Evolutionary conservation across 768 basidiomycete genomes (phyloP), one percentile per base, ranked within the genome.

Genomic region (Termitomyces sp.): DNA sequence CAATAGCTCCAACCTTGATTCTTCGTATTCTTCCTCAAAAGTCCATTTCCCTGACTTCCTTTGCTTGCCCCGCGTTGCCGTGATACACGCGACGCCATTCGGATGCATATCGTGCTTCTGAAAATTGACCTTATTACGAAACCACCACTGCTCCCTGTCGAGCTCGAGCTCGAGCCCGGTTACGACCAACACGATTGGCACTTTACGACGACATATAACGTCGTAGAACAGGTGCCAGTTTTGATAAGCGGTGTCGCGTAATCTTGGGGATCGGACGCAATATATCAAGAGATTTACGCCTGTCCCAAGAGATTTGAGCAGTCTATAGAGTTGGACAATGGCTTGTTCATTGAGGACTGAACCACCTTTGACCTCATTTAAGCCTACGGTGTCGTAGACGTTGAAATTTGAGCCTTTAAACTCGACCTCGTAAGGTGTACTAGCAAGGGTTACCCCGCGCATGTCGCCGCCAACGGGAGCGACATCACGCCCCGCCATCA

Each of bases 181-280:
- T 14, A 77, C 52, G 1, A 66, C 71, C 21, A 78, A 53, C 3
- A 72, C 63, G 21, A 73, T 70, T 4, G 77, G 77, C 19, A 78
- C 76, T 41, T 67, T 59, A 44, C 63, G 60, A 35, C 64, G 66
- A 53, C 74, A 76, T n/a, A 78, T 70, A 17, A 72, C 67, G 11
- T 73, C 67, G 49, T 59, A 17, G 64, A 64, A 66, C 68, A 78
- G 54, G 70, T 65, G 63, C 66, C 76, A 78, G 48, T 77, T 79
- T 41, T 69, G 19, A 12, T 47, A 25, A 8, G 54, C 16, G 53
- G 2, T 54, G 17, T 54, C 53, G n/a, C 23, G 28, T 34, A 12
- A 39, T 23, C 43, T 44, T 14, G 43, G 28, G 28, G 28, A 28
- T 28, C 28, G 28, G 28, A 28, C 28, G 28, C 28, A 28, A 28